Conservation (phyloP, 129 eudicot genomes). For the Chrysanthemum makinoi region DNA sequence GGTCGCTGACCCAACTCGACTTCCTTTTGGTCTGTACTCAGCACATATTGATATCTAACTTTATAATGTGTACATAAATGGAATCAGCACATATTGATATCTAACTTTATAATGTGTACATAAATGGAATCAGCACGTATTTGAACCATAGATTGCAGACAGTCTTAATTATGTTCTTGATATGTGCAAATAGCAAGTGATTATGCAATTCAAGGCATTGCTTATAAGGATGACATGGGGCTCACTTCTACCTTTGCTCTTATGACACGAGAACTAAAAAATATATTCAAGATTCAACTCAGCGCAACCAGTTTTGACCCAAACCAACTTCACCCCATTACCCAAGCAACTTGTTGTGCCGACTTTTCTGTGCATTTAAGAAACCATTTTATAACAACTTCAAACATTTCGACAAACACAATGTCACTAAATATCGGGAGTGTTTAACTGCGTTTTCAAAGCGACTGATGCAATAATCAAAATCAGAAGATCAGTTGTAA, state of each 20-base stretch:
- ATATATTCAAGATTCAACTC: no score
- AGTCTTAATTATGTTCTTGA: not conserved
- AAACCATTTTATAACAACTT: not conserved
- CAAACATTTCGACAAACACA: no score
- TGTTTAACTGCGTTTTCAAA: not conserved
- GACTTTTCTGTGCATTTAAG: no score
- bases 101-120: not conserved
- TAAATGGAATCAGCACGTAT: not conserved
- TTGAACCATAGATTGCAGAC: not conserved
- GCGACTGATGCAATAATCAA: no score
- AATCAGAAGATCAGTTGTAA: no score
- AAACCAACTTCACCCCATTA: no score
- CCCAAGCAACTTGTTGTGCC: no score
- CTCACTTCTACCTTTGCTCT: constrained; percentile 25
- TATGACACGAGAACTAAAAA: no score
- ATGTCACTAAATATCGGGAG: no score
- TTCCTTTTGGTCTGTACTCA: constrained; percentile 3
- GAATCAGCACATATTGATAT: not conserved
- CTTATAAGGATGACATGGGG: no score
- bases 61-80: not conserved
- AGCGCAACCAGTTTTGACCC: not conserved
- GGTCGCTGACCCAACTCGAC: not conserved
- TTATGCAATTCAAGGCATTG: no score
- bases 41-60: not conserved
- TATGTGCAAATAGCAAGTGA: not conserved